Conservation (phyloP, 495 filamentous ascomycete genomes). For the Podospora pseudocomata region DNA sequence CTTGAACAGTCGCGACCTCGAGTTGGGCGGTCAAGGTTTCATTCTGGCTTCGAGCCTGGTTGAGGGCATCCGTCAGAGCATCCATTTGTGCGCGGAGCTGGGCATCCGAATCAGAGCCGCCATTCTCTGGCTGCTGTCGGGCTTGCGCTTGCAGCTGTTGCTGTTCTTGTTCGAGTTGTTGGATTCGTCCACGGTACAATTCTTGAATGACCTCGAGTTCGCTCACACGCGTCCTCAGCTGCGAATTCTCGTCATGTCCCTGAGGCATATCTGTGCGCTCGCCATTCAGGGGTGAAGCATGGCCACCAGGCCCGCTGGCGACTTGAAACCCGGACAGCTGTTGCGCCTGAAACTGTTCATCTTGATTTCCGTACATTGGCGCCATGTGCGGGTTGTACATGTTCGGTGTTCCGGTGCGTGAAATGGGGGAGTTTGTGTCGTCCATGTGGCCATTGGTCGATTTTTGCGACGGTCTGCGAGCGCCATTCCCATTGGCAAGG, state of each 20-base stretch:
- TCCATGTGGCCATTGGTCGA: slow-evolving; percentile 65
- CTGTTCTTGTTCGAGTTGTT: slow-evolving; percentile 75
- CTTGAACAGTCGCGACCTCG: slow-evolving; percentile 20
- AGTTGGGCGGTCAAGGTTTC: slow-evolving; percentile 28
- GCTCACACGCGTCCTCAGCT: slow-evolving; percentile 82
- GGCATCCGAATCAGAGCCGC: background rate
- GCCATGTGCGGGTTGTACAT: slow-evolving; percentile 59
- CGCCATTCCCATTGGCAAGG: slow-evolving; percentile 31
- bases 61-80: slow-evolving; percentile 26
- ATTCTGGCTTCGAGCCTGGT: slow-evolving; percentile 39
- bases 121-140: slow-evolving; percentile 52
- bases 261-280: slow-evolving; percentile 71
- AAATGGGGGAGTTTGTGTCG: slow-evolving; percentile 79
- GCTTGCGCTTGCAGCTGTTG: slow-evolving; percentile 51
- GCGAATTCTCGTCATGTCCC: slow-evolving; percentile 70
- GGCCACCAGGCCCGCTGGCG: slow-evolving; percentile 50
- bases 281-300: slow-evolving; percentile 64
- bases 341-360: slow-evolving; percentile 57
- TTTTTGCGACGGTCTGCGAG: slow-evolving; percentile 66
- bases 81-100: slow-evolving; percentile 7
- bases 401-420: slow-evolving; percentile 78
- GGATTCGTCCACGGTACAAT: slow-evolving; percentile 82
- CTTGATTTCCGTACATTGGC: slow-evolving; percentile 65
- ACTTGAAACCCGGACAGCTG: slow-evolving; percentile 34
- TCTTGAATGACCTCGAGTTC: slow-evolving; percentile 96